Base-by-base conservation (phyloP, 768 basidiomycete genomes). In the Mycena venus region DNA sequence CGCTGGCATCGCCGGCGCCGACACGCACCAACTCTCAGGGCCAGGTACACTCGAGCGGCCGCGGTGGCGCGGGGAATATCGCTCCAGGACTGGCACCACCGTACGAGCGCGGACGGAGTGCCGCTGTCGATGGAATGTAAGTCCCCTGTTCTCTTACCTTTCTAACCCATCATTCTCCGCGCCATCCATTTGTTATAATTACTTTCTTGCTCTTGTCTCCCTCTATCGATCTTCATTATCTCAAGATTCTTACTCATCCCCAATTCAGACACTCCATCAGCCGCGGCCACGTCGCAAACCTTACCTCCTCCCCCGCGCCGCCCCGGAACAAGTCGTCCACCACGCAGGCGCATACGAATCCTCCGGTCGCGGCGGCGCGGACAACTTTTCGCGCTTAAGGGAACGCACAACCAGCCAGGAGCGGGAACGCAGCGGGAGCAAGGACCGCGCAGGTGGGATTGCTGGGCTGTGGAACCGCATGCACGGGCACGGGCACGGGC, bases 21-120 rank as follows among this genome's bases (percentile, higher is more conserved):
- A 60, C 47, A 32, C 53, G 34, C 49, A 47, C 21, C 21, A 5
- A 66, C 60, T 55, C 36, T n/a, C 40, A 27, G 27, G n/a, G 11
- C 0, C 80, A 79, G 6, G 71, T 85, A 31, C 88, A 89, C 73
- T 90, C 90, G 42, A 86, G 86, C 2, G 93, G 93, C 0, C 88
- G 93, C 14, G 92, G 93, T 29, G 93, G 93, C 3, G 86, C 81
- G 0, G 93, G 93, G 3, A 94, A 94, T 75, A 86, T 93, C 17
- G 77, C 80, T 1, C 19, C 78, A 0, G 88, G 84, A 4, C 79
- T 78, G 2, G 70, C 69, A 0, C 51, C 76, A 6, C 78, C 76
- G 10, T 75, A 82, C 73, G 78, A 80, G 51, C 78, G 77, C 59
- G 81, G 72, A 63, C 77, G 76, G 23, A 79, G 80, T 51, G 76